Percentiles rank a stretch among this genome's conserved stretches.
Evolutionary conservation across 2,329 filamentous ascomycete species (phyloP).

Genomic region (Sphaceloma murrayae): DNA sequence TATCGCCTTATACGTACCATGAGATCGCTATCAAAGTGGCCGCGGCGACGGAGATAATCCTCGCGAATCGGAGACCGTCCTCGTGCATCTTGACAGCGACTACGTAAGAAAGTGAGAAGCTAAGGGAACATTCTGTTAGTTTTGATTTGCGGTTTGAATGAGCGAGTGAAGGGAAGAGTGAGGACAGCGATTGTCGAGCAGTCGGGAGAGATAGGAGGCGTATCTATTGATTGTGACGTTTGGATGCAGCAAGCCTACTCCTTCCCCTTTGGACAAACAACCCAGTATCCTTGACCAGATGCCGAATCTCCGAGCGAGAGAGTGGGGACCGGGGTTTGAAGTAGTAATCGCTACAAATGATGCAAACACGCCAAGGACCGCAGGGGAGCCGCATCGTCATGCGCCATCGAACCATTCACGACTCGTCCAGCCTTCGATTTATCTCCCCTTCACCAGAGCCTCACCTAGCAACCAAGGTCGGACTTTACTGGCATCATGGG

Average conservation of each 20-base stretch:
- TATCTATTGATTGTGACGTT: slow-evolving; percentile 9
- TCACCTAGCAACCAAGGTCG: too few species aligned
- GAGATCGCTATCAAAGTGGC: slow-evolving; percentile 77
- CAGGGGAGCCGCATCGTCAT: slow-evolving; percentile 5
- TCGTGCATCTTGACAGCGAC: slow-evolving; percentile 36
- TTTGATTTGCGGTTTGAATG: too few species aligned
- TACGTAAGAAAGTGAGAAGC: too few species aligned
- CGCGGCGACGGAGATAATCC: slow-evolving; percentile 73
- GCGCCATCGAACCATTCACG: slow-evolving; percentile 9
- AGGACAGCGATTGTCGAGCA: too few species aligned
- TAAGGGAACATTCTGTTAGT: too few species aligned
- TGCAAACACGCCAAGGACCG: slow-evolving; percentile 5
- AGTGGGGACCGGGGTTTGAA: neutral
- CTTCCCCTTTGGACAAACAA: slow-evolving; percentile 1
- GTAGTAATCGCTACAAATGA: neutral
- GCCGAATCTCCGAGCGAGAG: slow-evolving; percentile 7
- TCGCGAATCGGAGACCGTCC: slow-evolving; percentile 49
- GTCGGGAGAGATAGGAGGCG: slow-evolving; percentile 11
- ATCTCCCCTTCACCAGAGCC: too few species aligned
- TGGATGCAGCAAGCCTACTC: slow-evolving; percentile 7
- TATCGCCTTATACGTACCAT: slow-evolving; percentile 48
- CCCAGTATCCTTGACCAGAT: slow-evolving; percentile 1
- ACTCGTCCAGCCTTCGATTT: neutral
- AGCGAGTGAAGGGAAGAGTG: too few species aligned
- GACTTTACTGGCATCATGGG: slow-evolving; percentile 64